phyloP scores from a whole-genome alignment of 176 grass and related monocot genomes.

The Hsuehochloa calcarea region DNA sequence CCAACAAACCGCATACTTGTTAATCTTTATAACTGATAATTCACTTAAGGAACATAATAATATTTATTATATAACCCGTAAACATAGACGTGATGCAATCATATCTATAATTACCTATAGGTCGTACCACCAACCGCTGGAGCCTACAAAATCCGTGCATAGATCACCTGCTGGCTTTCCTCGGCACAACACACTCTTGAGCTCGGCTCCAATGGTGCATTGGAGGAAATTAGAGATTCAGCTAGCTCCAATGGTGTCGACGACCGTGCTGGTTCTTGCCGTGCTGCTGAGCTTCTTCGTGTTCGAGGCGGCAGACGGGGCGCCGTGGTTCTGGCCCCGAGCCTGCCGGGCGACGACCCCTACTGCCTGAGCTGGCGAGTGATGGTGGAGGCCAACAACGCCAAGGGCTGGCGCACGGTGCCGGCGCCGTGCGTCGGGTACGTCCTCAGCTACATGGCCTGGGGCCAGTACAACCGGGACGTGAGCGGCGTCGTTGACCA shows the following conservation, averaged over 20 bases:
- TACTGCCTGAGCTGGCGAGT: slow-evolving; percentile 77
- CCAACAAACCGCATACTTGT: too few relatives aligned
- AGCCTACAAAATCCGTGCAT: slow-evolving; percentile 33
- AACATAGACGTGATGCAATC: too few relatives aligned
- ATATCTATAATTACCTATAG: too few relatives aligned
- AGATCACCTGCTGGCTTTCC: neutral
- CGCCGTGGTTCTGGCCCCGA: slow-evolving; percentile 32
- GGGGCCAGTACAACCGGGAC: slow-evolving; percentile 70
- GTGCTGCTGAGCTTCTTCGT: too few relatives aligned
- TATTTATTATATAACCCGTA: too few relatives aligned
- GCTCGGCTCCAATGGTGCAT: neutral
- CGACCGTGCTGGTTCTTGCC: neutral
- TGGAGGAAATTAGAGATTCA: too few relatives aligned
- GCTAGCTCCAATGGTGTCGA: neutral
- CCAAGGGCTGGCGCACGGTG: slow-evolving; percentile 52
- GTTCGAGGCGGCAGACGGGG: neutral
- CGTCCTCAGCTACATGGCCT: slow-evolving; percentile 61
- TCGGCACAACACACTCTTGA: neutral
- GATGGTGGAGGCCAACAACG: slow-evolving; percentile 82
- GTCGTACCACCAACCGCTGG: too few relatives aligned
- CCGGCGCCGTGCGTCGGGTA: slow-evolving; percentile 59
- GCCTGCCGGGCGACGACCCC: slow-evolving; percentile 21
- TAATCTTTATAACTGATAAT: too few relatives aligned
- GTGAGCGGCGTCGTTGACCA: slow-evolving; percentile 38
- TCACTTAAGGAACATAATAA: too few relatives aligned